Evolutionary conservation across 2,329 filamentous ascomycete genomes (phyloP), one percentile per base, ranked within the genome.

Genomic region (Myriosclerotinia scirpicola): DNA sequence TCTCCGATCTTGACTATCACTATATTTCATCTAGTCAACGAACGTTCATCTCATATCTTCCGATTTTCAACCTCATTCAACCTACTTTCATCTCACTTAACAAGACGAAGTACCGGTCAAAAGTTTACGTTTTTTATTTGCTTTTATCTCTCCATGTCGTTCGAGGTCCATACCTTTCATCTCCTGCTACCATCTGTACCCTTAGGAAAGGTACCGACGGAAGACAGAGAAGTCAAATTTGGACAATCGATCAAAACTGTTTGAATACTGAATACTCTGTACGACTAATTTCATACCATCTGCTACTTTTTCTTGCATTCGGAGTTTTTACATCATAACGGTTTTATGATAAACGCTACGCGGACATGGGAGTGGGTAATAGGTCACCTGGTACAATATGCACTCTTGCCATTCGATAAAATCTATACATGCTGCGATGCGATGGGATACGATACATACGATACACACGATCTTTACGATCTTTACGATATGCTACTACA

Each of bases 231-330:
- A 60, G 34, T 14, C 20, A 17, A 50, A 14, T 20, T 46, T 50
- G 58, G 58, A 61, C 30, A 22, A 50, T 8, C 20, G 9, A 26
- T 15, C 2, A 1, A 50, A 14, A n/a, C 2, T 61, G 34, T 61
- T 61, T 61, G 58, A 61, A 61, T 61, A 61, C n/a, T 26, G 34
- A 38, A 50, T 50, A 50, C 58, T 34, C 58, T 40, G 58, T 61
- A 61, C 44, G 34, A 61, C 11, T 50, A 60, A 4, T 50, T 14
- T 12, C 12, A 38, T 26, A 26, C 7, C 58, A 61, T 20, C 46
- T 61, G 34, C 30, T 34, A n/a, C 7, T 40, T 50, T 38, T 60
- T 38, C 44, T 12, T 11, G 22, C 8, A 50, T 17, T 38, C 12
- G n/a, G 58, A n/a, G 26, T 34, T 59, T 52, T 30, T 30, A 52